These are phyloP conservation scores for Debaryomyces coudertii DNA, from an alignment of 1,139 yeast genomes.

Conservation along the genomic window DNA sequence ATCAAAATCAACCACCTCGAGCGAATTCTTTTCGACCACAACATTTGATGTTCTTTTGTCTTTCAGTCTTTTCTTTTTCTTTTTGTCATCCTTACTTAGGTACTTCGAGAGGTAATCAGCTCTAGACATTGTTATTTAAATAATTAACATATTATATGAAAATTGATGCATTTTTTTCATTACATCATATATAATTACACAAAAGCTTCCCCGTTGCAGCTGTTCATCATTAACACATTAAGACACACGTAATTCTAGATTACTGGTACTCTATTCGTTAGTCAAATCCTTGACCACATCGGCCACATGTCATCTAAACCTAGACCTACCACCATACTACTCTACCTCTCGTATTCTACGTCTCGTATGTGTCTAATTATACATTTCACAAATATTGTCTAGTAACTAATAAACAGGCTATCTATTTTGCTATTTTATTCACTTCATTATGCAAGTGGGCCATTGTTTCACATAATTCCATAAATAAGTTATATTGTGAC, in stretches of 20 bases:
- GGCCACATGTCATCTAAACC: too few species aligned
- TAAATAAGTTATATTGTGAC: constrained; percentile 81
- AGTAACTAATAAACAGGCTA: not conserved
- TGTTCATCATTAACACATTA: not conserved
- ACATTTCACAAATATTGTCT: constrained; percentile 1
- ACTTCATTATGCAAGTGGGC: constrained; percentile 83
- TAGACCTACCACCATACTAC: not conserved
- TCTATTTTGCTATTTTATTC: constrained; percentile 22
- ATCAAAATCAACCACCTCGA: not conserved
- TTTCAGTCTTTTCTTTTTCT: constrained; percentile 15
- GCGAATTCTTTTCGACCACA: constrained; percentile 12
- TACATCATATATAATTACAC: constrained; percentile 4
- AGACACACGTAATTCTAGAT: too few species aligned
- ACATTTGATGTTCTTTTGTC: constrained; percentile 14
- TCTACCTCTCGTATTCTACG: not conserved
- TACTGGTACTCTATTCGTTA: not conserved
- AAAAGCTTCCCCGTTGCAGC: not conserved
- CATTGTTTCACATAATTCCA: constrained; percentile 87
- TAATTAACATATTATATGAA: constrained; percentile 1
- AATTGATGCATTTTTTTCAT: not conserved
- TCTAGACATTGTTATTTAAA: constrained; percentile 18
- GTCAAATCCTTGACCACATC: too few species aligned
- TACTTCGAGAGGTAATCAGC: constrained; percentile 35
- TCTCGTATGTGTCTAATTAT: constrained; percentile 1
- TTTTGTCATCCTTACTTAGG: constrained; percentile 14